These are phyloP conservation scores for Geotrichum reessii DNA, from an alignment of 1,139 yeast species.

Conservation along the genomic window DNA sequence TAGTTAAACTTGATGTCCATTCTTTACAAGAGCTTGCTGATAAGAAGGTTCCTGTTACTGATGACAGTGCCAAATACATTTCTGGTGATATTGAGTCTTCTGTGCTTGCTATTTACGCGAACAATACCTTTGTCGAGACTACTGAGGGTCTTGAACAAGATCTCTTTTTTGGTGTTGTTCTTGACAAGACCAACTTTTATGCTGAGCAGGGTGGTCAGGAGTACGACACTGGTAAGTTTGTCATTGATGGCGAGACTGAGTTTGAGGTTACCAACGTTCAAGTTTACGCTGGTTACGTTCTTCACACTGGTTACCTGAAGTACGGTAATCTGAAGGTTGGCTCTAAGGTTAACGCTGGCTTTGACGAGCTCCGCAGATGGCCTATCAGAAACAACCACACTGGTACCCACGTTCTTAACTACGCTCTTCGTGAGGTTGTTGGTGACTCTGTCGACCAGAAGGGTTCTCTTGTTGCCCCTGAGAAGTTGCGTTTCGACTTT, in stretches of 20 bases:
- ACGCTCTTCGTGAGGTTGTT: slow-evolving; percentile 75
- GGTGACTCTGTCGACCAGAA: slow-evolving; percentile 91
- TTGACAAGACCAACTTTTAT: slow-evolving; percentile 89
- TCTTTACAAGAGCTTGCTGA: slow-evolving; percentile 52
- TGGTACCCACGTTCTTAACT: slow-evolving; percentile 92
- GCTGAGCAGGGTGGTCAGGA: slow-evolving; percentile 99
- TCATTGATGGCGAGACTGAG: slow-evolving; percentile 80
- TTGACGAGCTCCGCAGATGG: slow-evolving; percentile 91
- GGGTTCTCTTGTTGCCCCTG: slow-evolving; percentile 95
- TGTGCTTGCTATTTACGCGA: slow-evolving; percentile 68
- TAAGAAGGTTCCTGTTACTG: slow-evolving; percentile 67
- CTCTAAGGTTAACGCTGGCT: slow-evolving; percentile 75
- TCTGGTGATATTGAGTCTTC: slow-evolving; percentile 34
- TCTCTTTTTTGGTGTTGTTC: slow-evolving; percentile 65
- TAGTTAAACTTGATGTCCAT: slow-evolving; percentile 82
- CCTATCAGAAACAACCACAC: slow-evolving; percentile 97
- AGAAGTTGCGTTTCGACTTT: slow-evolving; percentile 92
- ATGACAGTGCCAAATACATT: slow-evolving; percentile 63
- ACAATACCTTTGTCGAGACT: slow-evolving; percentile 51
- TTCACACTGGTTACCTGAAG: slow-evolving; percentile 80
- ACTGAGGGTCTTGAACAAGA: slow-evolving; percentile 42
- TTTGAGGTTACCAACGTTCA: slow-evolving; percentile 90
- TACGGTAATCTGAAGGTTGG: slow-evolving; percentile 70
- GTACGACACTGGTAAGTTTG: slow-evolving; percentile 87
- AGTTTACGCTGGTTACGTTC: slow-evolving; percentile 85